Conservation (phyloP, 73 alveolate genomes). For the Stentor roeselii region DNA sequence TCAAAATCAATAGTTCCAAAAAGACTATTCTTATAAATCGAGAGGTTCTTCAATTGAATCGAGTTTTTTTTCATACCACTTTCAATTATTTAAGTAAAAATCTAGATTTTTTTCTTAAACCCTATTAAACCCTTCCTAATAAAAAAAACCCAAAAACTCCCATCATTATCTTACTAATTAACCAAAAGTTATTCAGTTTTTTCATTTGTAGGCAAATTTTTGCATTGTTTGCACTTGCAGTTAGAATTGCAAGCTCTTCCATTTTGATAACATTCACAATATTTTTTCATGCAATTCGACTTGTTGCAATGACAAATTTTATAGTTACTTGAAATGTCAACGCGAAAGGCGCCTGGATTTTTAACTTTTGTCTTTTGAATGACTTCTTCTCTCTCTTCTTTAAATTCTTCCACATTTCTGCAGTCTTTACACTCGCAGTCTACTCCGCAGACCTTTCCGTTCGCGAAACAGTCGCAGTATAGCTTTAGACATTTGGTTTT, state of each 20-base stretch:
- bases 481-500: conserved; percentile 91
- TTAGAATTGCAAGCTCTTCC: conserved; percentile 32
- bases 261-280: conserved; percentile 37
- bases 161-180: background rate
- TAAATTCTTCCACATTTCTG: conserved; percentile 80
- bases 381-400: conserved; percentile 68
- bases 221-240: conserved; percentile 29
- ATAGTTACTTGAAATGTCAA: background rate
- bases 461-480: conserved; percentile 96
- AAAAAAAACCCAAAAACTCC: too few species aligned
- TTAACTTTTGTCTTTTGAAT: conserved; percentile 79
- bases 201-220: background rate
- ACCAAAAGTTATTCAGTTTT: background rate
- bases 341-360: conserved; percentile 87
- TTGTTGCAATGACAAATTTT: conserved; percentile 36
- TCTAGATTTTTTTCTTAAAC: background rate
- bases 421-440: conserved; percentile 95
- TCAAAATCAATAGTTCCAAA: too few species aligned
- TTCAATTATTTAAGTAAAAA: too few species aligned
- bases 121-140: too few species aligned
- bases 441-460: conserved; percentile 72
- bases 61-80: background rate
- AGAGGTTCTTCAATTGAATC: background rate
- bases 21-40: background rate
- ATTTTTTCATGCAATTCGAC: conserved; percentile 35